A percentile compares a stretch with the other conserved stretches of the same genome.
phyloP scores from a whole-genome alignment of 192 early-diverging fungal genomes.

The Rhizoclosmatium globosum region DNA sequence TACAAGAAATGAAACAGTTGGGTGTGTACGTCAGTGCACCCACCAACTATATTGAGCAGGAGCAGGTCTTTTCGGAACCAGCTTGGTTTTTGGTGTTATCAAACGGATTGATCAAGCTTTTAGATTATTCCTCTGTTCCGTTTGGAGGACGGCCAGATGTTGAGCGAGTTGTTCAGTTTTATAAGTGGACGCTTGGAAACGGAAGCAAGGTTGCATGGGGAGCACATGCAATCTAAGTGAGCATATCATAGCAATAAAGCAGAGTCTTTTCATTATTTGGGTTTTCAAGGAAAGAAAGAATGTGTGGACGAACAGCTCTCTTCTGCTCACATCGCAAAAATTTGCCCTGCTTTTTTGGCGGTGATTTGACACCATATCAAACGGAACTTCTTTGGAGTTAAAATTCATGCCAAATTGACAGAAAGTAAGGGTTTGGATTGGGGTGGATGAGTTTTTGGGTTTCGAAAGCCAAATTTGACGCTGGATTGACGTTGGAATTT shows the following conservation, averaged over 20 bases:
- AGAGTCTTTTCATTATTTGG: neutral
- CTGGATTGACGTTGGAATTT: too few species aligned
- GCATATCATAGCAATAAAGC: neutral
- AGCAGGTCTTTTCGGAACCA: conserved; percentile 2
- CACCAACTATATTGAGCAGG: conserved; percentile 3
- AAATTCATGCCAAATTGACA: too few species aligned
- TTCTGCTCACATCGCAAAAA: neutral
- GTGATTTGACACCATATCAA: too few species aligned
- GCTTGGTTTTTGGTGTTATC: conserved; percentile 15
- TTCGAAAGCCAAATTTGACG: too few species aligned
- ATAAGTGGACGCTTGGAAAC: neutral
- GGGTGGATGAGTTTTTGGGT: too few species aligned
- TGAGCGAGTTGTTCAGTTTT: neutral
- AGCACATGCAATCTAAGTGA: neutral
- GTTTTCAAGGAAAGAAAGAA: neutral
- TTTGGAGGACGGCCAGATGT: neutral
- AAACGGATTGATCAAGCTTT: conserved; percentile 1
- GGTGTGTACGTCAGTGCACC: neutral
- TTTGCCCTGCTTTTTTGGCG: too few species aligned
- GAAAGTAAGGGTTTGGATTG: too few species aligned
- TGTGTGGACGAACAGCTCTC: conserved; percentile 32
- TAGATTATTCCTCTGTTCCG: neutral
- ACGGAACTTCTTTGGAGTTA: too few species aligned
- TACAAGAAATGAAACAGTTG: neutral
- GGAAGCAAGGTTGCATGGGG: neutral